Conservation (phyloP, 225 moss, liverwort and hornwort species). For the Marchantia paleacea region DNA sequence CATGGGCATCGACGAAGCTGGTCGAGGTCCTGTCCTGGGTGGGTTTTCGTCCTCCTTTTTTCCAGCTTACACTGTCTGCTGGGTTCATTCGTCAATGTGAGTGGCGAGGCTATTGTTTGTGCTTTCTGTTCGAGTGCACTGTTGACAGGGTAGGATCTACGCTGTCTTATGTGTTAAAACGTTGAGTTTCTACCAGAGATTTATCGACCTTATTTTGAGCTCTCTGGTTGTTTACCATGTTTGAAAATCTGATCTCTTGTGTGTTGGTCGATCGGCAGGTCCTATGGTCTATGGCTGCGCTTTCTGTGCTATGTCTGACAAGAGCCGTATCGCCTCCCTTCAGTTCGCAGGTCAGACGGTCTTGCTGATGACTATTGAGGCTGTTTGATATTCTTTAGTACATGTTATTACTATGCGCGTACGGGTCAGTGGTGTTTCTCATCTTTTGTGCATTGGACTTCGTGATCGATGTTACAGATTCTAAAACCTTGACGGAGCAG, state of each 20-base stretch:
- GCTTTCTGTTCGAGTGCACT: too few species aligned
- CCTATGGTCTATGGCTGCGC: constrained; percentile 87
- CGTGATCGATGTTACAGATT: constrained; percentile 40
- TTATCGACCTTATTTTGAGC: too few species aligned
- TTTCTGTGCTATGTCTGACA: constrained; percentile 62
- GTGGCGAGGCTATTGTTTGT: neutral
- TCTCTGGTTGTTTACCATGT: neutral
- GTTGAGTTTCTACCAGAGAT: too few species aligned
- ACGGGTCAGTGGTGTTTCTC: too few species aligned
- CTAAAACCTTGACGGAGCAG: constrained; percentile 65
- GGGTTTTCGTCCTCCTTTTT: neutral
- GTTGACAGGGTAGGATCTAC: neutral
- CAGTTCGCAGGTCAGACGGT: constrained; percentile 58
- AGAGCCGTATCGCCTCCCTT: constrained; percentile 57
- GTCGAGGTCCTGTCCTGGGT: constrained; percentile 84
- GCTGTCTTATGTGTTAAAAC: too few species aligned
- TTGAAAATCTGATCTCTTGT: neutral
- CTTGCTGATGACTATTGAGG: neutral
- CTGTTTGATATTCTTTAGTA: too few species aligned
- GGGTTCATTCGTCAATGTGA: too few species aligned
- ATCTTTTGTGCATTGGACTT: too few species aligned
- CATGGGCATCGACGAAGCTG: constrained; percentile 80
- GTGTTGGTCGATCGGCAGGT: constrained; percentile 33
- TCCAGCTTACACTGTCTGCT: too few species aligned
- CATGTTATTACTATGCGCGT: too few species aligned